Percentiles rank a stretch among this genome's conserved stretches.
Conservation (phyloP, 2,329 filamentous ascomycete genomes). For the Trichoderma gracile region DNA sequence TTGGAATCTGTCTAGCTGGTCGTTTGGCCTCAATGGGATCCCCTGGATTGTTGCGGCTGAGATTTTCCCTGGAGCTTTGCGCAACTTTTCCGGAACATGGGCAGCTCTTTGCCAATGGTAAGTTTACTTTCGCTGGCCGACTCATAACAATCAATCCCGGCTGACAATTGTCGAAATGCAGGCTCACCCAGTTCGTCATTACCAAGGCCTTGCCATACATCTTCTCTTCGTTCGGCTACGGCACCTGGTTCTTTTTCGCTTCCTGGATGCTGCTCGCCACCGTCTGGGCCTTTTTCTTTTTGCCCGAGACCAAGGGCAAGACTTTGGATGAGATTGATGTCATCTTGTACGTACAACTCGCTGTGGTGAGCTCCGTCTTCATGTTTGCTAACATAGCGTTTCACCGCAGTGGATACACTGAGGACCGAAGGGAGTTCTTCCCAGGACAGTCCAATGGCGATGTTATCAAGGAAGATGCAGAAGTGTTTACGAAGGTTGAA, state of each 20-base stretch:
- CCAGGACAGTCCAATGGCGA: conserved; percentile 1
- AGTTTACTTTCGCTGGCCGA: not conserved
- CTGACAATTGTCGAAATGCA: conserved; percentile 1
- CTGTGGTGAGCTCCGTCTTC: no score
- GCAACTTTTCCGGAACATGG: conserved; percentile 45
- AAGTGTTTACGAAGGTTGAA: conserved; percentile 18
- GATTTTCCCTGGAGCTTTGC: conserved; percentile 47
- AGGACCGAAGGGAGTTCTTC: conserved; percentile 14
- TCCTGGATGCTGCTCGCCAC: conserved; percentile 51
- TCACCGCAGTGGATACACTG: conserved; percentile 8
- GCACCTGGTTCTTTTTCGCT: conserved; percentile 60
- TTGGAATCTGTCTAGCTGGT: conserved; percentile 38
- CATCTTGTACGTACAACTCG: conserved; percentile 33
- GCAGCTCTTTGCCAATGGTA: conserved; percentile 45
- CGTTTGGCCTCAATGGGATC: conserved; percentile 48
- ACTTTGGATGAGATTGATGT: conserved; percentile 55
- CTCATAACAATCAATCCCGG: not conserved
- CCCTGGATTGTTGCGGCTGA: conserved; percentile 49
- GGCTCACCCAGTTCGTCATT: conserved; percentile 46
- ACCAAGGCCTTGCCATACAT: conserved; percentile 49
- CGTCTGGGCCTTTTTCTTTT: conserved; percentile 52
- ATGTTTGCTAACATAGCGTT: not conserved
- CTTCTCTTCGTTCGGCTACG: conserved; percentile 47
- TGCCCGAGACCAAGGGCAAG: conserved; percentile 58
- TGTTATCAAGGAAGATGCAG: conserved; percentile 17